phyloP scores from a whole-genome alignment of 2,329 filamentous ascomycete genomes.

The Penicillium hesseltinei region DNA sequence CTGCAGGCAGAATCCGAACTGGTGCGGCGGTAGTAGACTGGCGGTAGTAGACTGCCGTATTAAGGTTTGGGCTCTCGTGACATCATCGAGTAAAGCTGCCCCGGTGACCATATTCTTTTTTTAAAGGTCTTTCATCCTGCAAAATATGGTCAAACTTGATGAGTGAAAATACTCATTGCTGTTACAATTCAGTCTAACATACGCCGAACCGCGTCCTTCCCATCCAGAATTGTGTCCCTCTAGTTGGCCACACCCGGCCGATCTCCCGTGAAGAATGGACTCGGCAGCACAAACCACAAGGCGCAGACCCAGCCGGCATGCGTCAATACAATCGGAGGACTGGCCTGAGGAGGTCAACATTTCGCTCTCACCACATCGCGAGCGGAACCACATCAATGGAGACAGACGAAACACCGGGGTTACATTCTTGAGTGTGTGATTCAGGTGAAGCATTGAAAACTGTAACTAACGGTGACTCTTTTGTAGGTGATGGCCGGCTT shows the following conservation, averaged over 20 bases:
- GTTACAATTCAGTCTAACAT: background rate
- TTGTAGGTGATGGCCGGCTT: constrained; percentile 22
- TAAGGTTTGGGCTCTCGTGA: background rate
- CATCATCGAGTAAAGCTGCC: background rate
- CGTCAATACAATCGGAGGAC: constrained; percentile 9
- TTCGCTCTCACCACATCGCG: background rate
- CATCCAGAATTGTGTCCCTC: background rate
- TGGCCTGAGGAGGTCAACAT: constrained; percentile 8
- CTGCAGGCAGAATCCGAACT: background rate
- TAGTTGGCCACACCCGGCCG: background rate
- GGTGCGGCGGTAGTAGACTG: background rate
- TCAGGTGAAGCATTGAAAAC: background rate
- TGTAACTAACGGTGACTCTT: background rate
- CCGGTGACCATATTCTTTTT: background rate
- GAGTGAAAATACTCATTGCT: background rate
- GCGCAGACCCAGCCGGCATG: background rate
- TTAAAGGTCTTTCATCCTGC: background rate
- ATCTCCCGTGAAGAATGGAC: constrained; percentile 10
- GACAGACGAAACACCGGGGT: constrained; percentile 22
- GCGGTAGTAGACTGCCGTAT: background rate
- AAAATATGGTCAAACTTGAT: too few species aligned
- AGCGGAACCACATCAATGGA: constrained; percentile 17
- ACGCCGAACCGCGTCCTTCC: background rate
- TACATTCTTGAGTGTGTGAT: constrained; percentile 13
- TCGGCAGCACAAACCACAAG: background rate